Percentiles rank a stretch among this genome's conserved stretches.
phyloP scores from a whole-genome alignment of 2,329 filamentous ascomycete genomes.

The Hymenoscyphus salicellus region DNA sequence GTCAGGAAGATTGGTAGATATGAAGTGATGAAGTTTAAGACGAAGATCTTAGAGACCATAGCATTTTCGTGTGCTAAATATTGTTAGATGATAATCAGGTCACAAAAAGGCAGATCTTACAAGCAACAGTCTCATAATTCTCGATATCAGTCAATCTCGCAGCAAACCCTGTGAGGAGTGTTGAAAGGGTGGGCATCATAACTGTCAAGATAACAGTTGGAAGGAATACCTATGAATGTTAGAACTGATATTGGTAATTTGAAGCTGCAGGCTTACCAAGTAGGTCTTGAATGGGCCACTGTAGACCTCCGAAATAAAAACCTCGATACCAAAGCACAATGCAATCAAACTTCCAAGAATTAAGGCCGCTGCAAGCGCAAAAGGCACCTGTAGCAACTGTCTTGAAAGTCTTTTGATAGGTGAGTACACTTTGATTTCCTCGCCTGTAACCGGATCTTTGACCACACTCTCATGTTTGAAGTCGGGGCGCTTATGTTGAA shows the following conservation, averaged over 20 bases:
- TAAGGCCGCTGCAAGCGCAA: slow-evolving; percentile 69
- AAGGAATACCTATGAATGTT: slow-evolving; percentile 65
- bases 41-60: slow-evolving; percentile 87
- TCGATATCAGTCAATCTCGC: slow-evolving; percentile 76
- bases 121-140: slow-evolving; percentile 85
- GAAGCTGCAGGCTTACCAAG: slow-evolving; percentile 54
- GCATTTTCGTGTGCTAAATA: slow-evolving; percentile 70
- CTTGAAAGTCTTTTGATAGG: slow-evolving; percentile 58
- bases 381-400: slow-evolving; percentile 67
- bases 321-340: slow-evolving; percentile 85
- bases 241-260: slow-evolving; percentile 10
- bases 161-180: slow-evolving; percentile 72
- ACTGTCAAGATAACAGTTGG: slow-evolving; percentile 85
- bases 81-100: slow-evolving; percentile 14
- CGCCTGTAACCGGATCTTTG: slow-evolving; percentile 71
- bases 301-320: slow-evolving; percentile 94
- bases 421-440: slow-evolving; percentile 60
- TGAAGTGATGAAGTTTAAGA: slow-evolving; percentile 94
- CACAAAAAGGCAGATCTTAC: slow-evolving; percentile 37
- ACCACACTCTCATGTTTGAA: slow-evolving; percentile 77
- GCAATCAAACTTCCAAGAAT: slow-evolving; percentile 80
- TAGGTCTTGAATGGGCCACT: slow-evolving; percentile 82
- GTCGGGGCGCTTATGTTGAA: slow-evolving; percentile 73
- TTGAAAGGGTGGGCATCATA: slow-evolving; percentile 73
- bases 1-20: slow-evolving; percentile 91